phyloP scores from a whole-genome alignment of 345 rosid species.

The Salix suchowensis region DNA sequence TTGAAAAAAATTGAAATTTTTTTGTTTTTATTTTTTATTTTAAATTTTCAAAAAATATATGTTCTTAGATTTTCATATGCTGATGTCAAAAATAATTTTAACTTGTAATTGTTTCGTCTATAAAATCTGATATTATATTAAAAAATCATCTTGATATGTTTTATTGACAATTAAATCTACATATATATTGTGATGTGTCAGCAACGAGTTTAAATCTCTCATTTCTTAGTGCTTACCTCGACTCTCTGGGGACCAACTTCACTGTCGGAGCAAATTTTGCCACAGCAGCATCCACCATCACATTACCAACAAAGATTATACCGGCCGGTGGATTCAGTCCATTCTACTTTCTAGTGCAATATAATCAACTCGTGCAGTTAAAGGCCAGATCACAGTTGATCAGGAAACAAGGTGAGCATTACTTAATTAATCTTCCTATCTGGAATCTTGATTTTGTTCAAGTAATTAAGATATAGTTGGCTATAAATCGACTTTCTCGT shows the following conservation, averaged over 20 bases:
- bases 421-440: no score
- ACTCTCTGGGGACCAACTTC: slow-evolving; percentile 30
- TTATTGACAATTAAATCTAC: not conserved
- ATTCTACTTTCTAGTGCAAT: slow-evolving; percentile 38
- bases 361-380: slow-evolving; percentile 42
- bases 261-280: slow-evolving; percentile 37
- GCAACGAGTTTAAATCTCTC: slow-evolving; percentile 24
- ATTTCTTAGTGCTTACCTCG: slow-evolving; percentile 27
- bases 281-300: slow-evolving; percentile 20
- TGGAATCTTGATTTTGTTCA: no score
- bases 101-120: accelerated
- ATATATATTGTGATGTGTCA: not conserved
- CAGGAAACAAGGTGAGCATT: slow-evolving; percentile 34
- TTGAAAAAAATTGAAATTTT: no score
- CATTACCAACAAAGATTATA: slow-evolving; percentile 5
- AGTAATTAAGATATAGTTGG: not conserved
- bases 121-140: no score
- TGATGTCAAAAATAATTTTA: no score
- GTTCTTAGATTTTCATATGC: no score
- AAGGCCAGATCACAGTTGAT: slow-evolving; percentile 32
- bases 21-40: no score
- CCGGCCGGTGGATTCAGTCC: slow-evolving; percentile 36
- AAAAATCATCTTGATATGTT: no score
- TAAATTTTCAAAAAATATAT: no score
- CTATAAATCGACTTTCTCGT: not conserved